Evolutionary conservation across 306 rosid genomes (phyloP).

Genomic region (Begonia masoniana): DNA sequence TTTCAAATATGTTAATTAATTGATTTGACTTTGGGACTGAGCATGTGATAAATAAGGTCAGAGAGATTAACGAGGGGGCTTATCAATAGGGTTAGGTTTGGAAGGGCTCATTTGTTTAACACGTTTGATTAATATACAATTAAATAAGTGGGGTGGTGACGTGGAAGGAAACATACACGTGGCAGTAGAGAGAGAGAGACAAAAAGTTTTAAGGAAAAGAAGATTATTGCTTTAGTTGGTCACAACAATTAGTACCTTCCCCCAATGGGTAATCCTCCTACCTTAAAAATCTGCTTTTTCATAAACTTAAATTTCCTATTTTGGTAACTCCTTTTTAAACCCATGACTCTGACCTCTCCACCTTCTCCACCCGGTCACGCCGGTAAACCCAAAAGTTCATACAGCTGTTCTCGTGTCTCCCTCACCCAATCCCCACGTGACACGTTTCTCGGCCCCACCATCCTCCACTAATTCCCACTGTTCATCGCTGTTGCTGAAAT

Average conservation of each 20-base stretch:
- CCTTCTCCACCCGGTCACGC: slow-evolving; percentile 39
- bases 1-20: no score
- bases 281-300: slow-evolving; percentile 33
- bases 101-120: no score
- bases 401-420: slow-evolving; percentile 1
- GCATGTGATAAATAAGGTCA: no score
- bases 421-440: slow-evolving; percentile 1
- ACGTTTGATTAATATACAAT: no score
- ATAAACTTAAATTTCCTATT: slow-evolving; percentile 37
- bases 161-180: slow-evolving; percentile 12
- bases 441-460: slow-evolving; percentile 15
- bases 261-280: slow-evolving; percentile 27
- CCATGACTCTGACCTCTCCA: slow-evolving; percentile 18
- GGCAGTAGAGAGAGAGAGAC: slow-evolving; percentile 15
- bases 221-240: slow-evolving; percentile 8
- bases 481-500: slow-evolving; percentile 4
- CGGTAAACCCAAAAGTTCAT: background rate
- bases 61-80: no score
- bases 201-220: background rate
- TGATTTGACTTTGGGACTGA: no score
- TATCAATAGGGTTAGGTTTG: no score
- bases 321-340: slow-evolving; percentile 30
- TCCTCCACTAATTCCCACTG: slow-evolving; percentile 1
- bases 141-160: no score
- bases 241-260: slow-evolving; percentile 33